These are phyloP conservation scores for Orobanche coerulescens DNA, from an alignment of 257 asterid genomes.

Conservation along the genomic window DNA sequence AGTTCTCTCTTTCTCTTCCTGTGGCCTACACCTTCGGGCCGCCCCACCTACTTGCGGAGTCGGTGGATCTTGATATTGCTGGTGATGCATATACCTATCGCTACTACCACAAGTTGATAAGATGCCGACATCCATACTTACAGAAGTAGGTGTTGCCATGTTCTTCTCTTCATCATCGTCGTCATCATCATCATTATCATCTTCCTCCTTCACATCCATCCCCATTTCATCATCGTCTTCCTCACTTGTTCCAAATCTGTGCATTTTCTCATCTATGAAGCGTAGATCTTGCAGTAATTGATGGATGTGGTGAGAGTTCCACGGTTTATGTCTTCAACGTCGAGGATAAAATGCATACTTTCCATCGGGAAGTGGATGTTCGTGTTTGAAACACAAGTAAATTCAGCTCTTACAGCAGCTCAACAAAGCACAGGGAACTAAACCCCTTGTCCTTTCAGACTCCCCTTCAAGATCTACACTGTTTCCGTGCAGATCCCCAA, in stretches of 20 bases:
- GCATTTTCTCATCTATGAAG: constrained; percentile 34
- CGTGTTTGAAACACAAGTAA: constrained; percentile 12
- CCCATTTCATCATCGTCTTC: constrained; percentile 95
- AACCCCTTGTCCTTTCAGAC: constrained; percentile 22
- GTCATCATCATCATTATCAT: constrained; percentile 71
- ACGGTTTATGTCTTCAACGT: constrained; percentile 19
- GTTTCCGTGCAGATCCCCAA: constrained; percentile 38
- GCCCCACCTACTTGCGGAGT: constrained; percentile 71
- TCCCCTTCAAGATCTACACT: constrained; percentile 10
- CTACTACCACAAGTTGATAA: constrained; percentile 42
- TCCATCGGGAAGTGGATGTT: background rate
- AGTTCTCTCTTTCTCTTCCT: constrained; percentile 96
- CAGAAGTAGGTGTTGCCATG: constrained; percentile 32
- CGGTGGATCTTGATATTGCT: constrained; percentile 66
- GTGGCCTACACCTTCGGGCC: constrained; percentile 81
- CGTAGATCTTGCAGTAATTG: constrained; percentile 12
- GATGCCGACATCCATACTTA: constrained; percentile 50
- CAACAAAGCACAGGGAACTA: constrained; percentile 21
- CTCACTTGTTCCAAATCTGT: constrained; percentile 65
- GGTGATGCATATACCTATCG: constrained; percentile 47
- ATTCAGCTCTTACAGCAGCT: constrained; percentile 27
- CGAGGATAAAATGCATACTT: constrained; percentile 5
- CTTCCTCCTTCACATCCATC: constrained; percentile 91
- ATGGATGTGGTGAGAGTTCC: constrained; percentile 17
- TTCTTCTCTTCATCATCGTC: constrained; percentile 67